A percentile compares a stretch with the other conserved stretches of the same genome.
Evolutionary conservation across 2,329 filamentous ascomycete species (phyloP).

Genomic region (Fusarium concolor): DNA sequence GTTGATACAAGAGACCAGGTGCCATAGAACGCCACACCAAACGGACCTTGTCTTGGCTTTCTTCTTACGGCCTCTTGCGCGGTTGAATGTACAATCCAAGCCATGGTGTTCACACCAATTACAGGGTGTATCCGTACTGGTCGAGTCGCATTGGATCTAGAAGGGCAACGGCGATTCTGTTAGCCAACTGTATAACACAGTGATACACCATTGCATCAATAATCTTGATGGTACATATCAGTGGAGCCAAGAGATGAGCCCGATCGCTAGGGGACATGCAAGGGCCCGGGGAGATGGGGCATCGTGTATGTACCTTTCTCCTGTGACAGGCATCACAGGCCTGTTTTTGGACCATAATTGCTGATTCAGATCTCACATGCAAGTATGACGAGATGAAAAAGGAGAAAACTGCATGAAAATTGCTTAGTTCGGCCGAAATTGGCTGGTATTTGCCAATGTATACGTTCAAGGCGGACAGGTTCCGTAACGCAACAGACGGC

Average conservation of each 20-base stretch:
- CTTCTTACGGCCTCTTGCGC: slow-evolving; percentile 41
- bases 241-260: slow-evolving; percentile 10
- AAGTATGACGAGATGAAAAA: neutral
- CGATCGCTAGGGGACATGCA: neutral
- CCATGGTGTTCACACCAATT: slow-evolving; percentile 45
- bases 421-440: neutral
- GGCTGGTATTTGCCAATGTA: neutral
- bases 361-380: neutral
- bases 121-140: slow-evolving; percentile 16
- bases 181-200: slow-evolving; percentile 1
- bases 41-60: slow-evolving; percentile 32
- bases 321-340: slow-evolving; percentile 43
- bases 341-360: slow-evolving; percentile 31
- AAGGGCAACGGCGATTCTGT: neutral
- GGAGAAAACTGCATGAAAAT: too few relatives aligned
- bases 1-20: neutral
- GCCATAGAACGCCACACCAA: neutral
- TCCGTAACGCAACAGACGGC: neutral
- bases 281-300: slow-evolving; percentile 2
- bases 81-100: slow-evolving; percentile 42
- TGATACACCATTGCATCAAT: neutral
- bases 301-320: slow-evolving; percentile 38
- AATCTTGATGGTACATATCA: neutral
- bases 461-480: neutral
- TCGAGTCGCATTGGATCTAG: slow-evolving; percentile 42